Base-by-base conservation (phyloP, 352 stramenopile genomes). In the Globisporangium acanthophoron region DNA sequence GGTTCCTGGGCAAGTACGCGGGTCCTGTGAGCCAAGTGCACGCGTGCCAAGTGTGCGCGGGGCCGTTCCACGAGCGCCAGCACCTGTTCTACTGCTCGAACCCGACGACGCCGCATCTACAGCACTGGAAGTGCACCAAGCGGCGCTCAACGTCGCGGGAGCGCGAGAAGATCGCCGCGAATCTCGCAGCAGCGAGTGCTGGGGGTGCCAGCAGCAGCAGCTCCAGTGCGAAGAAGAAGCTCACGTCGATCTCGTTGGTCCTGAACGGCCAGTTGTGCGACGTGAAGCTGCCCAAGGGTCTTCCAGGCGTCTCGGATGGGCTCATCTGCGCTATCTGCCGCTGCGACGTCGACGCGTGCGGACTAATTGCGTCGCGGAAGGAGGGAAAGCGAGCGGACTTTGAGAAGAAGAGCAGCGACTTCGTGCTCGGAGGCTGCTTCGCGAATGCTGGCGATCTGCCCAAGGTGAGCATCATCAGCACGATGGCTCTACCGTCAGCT, bases 101-200 rank as follows among this genome's bases (percentile, higher is more conserved):
- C 16, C 52, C 59, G 24, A 58, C 69, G 5, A 59, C 69, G 21
- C 67, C 62, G 5, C 85, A 94, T 47, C 53, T 76, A 20, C 78
- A 89, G 55, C 85, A 94, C 59, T 94, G 85, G 85, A 78, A 73
- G 53, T 94, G 85, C 52, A 88, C 80, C 2, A 90, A 85, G 62
- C 82, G 74, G 8, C 72, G 61, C 24, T 77, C 73, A 4, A 76
- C 54, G 20, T 56, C 55, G 0, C 60, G 60, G 16, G 60, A 49
- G 47, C 51, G 52, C 59, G 66, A 48, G 64, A 82, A 41, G 21
- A 41, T 66, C 40, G 53, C 60, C 15, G 47, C 62, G 55, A 31
- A 60, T 67, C 52, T 50, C 33, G 21, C 64, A 63, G 55, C 44
- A 52, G 20, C 44, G 53, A 21, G 12, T 15, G 39, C 11, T 7